Conservation (phyloP, 129 eudicot genomes). For the Flaveria bidentis region DNA sequence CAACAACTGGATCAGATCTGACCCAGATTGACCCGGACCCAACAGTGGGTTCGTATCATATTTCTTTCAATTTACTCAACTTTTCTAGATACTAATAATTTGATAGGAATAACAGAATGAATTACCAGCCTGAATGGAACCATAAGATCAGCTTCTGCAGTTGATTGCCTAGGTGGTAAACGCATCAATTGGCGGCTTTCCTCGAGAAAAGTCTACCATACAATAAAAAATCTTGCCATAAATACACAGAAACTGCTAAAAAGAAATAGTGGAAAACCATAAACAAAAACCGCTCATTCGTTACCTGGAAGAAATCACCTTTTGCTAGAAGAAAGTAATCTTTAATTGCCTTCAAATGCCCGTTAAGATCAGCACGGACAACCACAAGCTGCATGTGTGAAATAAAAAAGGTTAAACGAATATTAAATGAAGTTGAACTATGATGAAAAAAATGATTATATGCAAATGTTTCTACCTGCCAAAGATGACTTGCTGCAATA, state of each 20-base stretch:
- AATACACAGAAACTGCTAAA: not conserved
- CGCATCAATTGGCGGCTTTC: conserved; percentile 98
- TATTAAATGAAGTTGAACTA: not conserved
- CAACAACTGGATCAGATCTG: too few relatives aligned
- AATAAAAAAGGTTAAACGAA: not conserved
- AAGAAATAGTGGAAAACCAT: not conserved
- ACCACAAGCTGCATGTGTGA: conserved; percentile 81
- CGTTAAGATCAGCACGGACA: conserved; percentile 94
- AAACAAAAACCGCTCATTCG: not conserved
- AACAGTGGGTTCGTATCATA: too few relatives aligned
- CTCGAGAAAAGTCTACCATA: conserved; percentile 84
- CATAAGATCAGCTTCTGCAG: conserved; percentile 99
- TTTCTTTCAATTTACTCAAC: conserved; percentile 9
- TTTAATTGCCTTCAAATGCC: conserved; percentile 94
- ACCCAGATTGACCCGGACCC: too few relatives aligned
- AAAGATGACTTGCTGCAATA: conserved; percentile 98
- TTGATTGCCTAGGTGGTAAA: conserved; percentile 94
- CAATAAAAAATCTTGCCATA: not conserved
- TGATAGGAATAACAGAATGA: conserved; percentile 11
- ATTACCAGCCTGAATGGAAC: conserved; percentile 93
- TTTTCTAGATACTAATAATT: not conserved
- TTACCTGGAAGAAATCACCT: conserved; percentile 98
- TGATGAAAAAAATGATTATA: not conserved
- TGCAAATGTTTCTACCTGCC: conserved; percentile 70
- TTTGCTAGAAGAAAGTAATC: conserved; percentile 94